Conservation (phyloP, 768 basidiomycete genomes). For the Russula sp. region DNA sequence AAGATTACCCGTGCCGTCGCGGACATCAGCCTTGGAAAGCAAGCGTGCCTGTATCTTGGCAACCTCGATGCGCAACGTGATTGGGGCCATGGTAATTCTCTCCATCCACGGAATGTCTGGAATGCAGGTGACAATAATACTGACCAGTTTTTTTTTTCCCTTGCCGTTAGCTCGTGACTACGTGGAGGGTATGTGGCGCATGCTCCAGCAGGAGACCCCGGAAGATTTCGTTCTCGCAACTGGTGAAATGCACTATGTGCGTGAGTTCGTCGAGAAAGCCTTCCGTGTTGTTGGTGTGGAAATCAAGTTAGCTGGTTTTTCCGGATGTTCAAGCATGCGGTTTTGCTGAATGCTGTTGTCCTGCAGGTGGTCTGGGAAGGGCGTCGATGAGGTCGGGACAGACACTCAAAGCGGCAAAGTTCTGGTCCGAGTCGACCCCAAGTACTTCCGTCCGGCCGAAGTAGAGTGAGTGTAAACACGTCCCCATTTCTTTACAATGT, state of each 20-base stretch:
- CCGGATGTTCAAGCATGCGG: neutral
- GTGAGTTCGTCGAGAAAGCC: slow-evolving; percentile 87
- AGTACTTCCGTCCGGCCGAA: slow-evolving; percentile 93
- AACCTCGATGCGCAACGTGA: slow-evolving; percentile 94
- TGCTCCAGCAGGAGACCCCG: slow-evolving; percentile 79
- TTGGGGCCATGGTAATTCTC: slow-evolving; percentile 84
- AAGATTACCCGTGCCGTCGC: slow-evolving; percentile 92
- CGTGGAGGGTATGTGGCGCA: slow-evolving; percentile 96
- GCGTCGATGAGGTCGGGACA: slow-evolving; percentile 70
- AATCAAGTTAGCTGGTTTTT: slow-evolving; percentile 44
- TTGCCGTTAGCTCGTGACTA: slow-evolving; percentile 63
- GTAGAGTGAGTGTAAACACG: slow-evolving; percentile 62
- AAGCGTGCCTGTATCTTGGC: slow-evolving; percentile 85
- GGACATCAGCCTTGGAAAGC: slow-evolving; percentile 86
- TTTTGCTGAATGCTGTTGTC: slow-evolving; percentile 10
- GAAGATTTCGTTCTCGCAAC: slow-evolving; percentile 95
- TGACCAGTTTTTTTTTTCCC: neutral
- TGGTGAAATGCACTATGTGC: slow-evolving; percentile 91
- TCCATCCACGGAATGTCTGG: neutral
- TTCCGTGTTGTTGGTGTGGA: slow-evolving; percentile 62
- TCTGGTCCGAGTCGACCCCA: slow-evolving; percentile 78
- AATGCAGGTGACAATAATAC: neutral
- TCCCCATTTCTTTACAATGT: neutral
- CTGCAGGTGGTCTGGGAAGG: slow-evolving; percentile 67
- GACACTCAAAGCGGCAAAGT: slow-evolving; percentile 60